A percentile compares a stretch with the other conserved stretches of the same genome.
phyloP scores from a whole-genome alignment of 306 rosid species.

The Inga leiocalycina region DNA sequence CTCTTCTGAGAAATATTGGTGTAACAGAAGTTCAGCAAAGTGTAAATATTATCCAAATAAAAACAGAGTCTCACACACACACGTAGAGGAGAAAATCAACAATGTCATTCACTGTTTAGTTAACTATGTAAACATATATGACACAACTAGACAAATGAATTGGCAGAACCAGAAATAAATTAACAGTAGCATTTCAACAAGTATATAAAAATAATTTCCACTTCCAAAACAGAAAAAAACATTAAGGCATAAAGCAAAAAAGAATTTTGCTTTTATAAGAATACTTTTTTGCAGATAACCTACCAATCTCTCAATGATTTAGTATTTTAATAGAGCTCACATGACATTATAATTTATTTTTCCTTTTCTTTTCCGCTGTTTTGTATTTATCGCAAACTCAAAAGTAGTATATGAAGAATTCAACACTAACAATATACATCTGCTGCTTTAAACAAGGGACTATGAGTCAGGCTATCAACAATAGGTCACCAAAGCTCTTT shows the following conservation, averaged over 20 bases:
- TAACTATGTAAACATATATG: conserved; percentile 10
- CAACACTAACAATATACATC: background rate
- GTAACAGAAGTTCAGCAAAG: conserved; percentile 9
- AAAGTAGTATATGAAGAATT: background rate
- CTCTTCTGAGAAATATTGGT: conserved; percentile 55
- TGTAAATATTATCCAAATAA: background rate
- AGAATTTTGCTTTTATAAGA: background rate
- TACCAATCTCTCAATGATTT: background rate
- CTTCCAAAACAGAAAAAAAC: conserved; percentile 22
- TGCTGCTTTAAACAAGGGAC: background rate
- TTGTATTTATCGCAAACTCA: background rate
- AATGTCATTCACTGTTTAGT: conserved; percentile 30
- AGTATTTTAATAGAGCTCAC: background rate
- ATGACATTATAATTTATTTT: background rate
- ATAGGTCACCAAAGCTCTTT: conserved; percentile 12
- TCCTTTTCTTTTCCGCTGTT: background rate
- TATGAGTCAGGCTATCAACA: background rate
- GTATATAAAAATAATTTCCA: background rate
- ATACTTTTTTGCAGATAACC: background rate
- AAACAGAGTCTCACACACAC: background rate
- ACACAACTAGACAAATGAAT: conserved; percentile 10
- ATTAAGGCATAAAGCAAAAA: conserved; percentile 3
- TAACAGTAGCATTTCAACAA: conserved; percentile 17
- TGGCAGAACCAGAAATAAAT: conserved; percentile 23
- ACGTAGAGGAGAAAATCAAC: background rate